Percentiles rank a stretch among this genome's conserved stretches.
These are phyloP conservation scores for Paraphaeosphaeria minitans DNA, from an alignment of 2,329 filamentous ascomycete species.

Conservation along the genomic window DNA sequence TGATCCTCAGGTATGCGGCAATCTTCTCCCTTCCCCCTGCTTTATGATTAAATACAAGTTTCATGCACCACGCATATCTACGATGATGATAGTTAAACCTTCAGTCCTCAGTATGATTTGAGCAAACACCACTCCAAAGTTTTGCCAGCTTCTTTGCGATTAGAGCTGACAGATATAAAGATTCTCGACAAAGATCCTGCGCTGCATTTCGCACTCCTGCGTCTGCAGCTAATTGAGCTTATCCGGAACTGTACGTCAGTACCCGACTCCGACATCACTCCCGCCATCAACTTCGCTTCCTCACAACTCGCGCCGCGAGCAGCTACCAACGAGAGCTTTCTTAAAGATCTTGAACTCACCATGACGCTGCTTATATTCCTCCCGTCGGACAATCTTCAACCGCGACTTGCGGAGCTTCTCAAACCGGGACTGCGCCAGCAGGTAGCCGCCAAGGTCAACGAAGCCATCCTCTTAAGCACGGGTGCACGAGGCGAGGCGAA, in stretches of 20 bases:
- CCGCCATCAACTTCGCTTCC: slow-evolving; percentile 85
- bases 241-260: slow-evolving; percentile 76
- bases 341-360: slow-evolving; percentile 86
- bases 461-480: slow-evolving; percentile 78
- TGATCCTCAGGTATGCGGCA: slow-evolving; percentile 78
- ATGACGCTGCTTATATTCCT: slow-evolving; percentile 92
- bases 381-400: slow-evolving; percentile 72
- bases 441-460: slow-evolving; percentile 88
- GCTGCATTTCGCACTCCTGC: slow-evolving; percentile 86
- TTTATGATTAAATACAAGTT: slow-evolving; percentile 90
- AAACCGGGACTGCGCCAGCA: slow-evolving; percentile 78
- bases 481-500: slow-evolving; percentile 77
- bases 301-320: slow-evolving; percentile 86
- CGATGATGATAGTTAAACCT: slow-evolving; percentile 87
- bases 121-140: slow-evolving; percentile 20
- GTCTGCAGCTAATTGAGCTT: slow-evolving; percentile 90
- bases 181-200: slow-evolving; percentile 83
- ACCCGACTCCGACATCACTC: slow-evolving; percentile 72
- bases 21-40: slow-evolving; percentile 44
- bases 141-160: slow-evolving; percentile 15
- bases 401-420: slow-evolving; percentile 75
- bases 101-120: slow-evolving; percentile 84
- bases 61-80: slow-evolving; percentile 99
- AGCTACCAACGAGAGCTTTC: slow-evolving; percentile 77
- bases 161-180: slow-evolving; percentile 55